Evolutionary conservation across 441 rosid species (phyloP), one percentile per base, ranked within the genome.

Genomic region (Pelargonium citronellum): DNA sequence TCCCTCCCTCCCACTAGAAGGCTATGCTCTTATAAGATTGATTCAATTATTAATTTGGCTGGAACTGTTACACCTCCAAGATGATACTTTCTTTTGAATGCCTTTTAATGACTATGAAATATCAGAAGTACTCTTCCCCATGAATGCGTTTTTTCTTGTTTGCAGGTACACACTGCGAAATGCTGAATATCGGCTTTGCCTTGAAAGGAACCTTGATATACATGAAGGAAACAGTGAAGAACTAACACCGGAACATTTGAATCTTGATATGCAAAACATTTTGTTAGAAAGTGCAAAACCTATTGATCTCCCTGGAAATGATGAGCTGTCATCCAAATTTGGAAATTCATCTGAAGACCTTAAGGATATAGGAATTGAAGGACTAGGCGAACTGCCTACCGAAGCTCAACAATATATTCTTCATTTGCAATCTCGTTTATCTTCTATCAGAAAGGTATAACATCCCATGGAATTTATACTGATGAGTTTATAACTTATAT

Each of bases 141-240:
- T 51, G 58, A 39, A 7, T 60, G 64, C 34, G 5, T 5, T 7
- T 60, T 41, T 68, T 67, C 63, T 72, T 81, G 61, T 20, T 65
- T 82, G 73, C 75, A 91, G 96, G 73, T 92, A 92, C 76, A 92
- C 98, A 7, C 76, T 92, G 79, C 71, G 89, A 71, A 92, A 92
- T 78, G 98, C 98, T 53, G 96, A 92, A 53, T 87, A 91, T 73
- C 86, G 91, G 77, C 97, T 93, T 81, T 93, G 85, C 77, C 97
- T 93, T 71, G 97, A 89, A 61, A 84, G 83, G 63, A 93, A 85
- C 83, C 87, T 89, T 63, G 90, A 84, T 78, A 79, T 79, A 43
- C 49, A 78, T 71, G 88, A 83, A 70, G 84, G 10, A 75, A 75
- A 75, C 66, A 24, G 67, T 66, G 87, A 81, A 74, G 85, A 73